These are phyloP conservation scores for Penicillium tannophilum DNA, from an alignment of 495 filamentous ascomycete genomes.

Conservation along the genomic window DNA sequence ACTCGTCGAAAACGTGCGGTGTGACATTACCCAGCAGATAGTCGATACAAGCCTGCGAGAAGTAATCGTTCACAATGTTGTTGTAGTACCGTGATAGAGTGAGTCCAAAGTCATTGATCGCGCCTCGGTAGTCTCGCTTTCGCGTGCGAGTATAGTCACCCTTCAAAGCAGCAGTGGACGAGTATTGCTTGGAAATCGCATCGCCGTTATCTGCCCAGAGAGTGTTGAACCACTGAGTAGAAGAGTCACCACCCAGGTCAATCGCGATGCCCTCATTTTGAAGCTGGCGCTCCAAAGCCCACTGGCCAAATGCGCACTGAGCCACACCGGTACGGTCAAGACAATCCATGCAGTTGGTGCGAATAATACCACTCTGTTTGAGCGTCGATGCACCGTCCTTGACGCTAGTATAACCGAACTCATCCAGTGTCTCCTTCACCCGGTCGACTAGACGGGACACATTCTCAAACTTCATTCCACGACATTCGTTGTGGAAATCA, in stretches of 20 bases:
- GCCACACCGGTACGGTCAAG: conserved; percentile 92
- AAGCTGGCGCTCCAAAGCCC: conserved; percentile 75
- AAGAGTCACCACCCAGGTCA: conserved; percentile 65
- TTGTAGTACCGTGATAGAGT: conserved; percentile 68
- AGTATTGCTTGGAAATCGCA: conserved; percentile 65
- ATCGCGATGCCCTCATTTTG: conserved; percentile 73
- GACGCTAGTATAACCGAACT: conserved; percentile 64
- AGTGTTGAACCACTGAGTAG: conserved; percentile 88
- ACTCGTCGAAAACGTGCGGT: conserved; percentile 81
- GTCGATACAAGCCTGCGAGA: conserved; percentile 91
- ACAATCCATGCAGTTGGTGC: conserved; percentile 98
- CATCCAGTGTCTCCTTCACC: conserved; percentile 62
- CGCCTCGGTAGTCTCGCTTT: conserved; percentile 88
- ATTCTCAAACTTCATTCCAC: conserved; percentile 97
- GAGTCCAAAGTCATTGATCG: conserved; percentile 88
- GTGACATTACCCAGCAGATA: conserved; percentile 90
- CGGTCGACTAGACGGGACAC: conserved; percentile 74
- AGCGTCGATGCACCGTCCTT: conserved; percentile 50
- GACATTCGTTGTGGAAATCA: conserved; percentile 87
- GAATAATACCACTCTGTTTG: conserved; percentile 71
- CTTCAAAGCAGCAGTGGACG: conserved; percentile 90
- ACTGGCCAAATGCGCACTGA: conserved; percentile 80
- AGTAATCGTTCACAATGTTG: conserved; percentile 95
- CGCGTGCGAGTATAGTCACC: conserved; percentile 91
- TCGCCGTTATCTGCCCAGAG: conserved; percentile 94